Conservation (phyloP, 2,329 filamentous ascomycete genomes). For the Paracoccidioides brasiliensis region DNA sequence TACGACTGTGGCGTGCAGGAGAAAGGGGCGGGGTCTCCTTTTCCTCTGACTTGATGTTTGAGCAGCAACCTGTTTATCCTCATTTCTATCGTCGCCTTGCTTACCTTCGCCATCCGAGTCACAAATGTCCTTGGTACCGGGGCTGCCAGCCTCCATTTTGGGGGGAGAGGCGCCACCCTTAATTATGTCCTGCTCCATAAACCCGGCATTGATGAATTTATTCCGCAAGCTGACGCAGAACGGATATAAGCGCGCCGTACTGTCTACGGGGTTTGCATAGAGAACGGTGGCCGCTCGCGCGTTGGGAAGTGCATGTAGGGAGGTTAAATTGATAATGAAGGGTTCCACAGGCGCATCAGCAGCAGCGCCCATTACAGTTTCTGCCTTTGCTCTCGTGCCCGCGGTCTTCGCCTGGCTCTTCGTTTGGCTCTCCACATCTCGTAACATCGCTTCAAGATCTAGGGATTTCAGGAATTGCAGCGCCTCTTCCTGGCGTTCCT, state of each 20-base stretch:
- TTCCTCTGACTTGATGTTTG: neutral
- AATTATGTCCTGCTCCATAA: conserved; percentile 19
- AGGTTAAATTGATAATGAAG: conserved; percentile 33
- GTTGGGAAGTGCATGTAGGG: conserved; percentile 26
- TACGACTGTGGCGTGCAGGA: conserved; percentile 71
- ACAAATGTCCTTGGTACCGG: neutral
- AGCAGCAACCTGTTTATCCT: neutral
- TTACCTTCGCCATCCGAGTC: neutral
- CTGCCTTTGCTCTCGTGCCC: neutral
- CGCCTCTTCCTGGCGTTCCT: conserved; percentile 37
- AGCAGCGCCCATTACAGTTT: neutral
- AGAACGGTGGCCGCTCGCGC: conserved; percentile 26
- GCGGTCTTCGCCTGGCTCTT: conserved; percentile 12
- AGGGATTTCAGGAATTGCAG: conserved; percentile 32
- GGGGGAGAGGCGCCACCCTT: neutral
- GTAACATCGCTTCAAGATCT: conserved; percentile 30
- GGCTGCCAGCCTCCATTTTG: neutral
- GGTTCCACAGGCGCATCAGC: conserved; percentile 12
- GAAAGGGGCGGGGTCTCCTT: conserved; percentile 41
- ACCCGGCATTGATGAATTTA: conserved; percentile 32
- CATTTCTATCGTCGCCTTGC: neutral
- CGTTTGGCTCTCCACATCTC: conserved; percentile 19
- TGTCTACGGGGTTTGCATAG: conserved; percentile 28
- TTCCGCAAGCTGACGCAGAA: conserved; percentile 30
- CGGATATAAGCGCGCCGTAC: conserved; percentile 27